These are phyloP conservation scores for Alloteropsis angusta DNA, from an alignment of 202 grass and related monocot genomes.

Conservation along the genomic window DNA sequence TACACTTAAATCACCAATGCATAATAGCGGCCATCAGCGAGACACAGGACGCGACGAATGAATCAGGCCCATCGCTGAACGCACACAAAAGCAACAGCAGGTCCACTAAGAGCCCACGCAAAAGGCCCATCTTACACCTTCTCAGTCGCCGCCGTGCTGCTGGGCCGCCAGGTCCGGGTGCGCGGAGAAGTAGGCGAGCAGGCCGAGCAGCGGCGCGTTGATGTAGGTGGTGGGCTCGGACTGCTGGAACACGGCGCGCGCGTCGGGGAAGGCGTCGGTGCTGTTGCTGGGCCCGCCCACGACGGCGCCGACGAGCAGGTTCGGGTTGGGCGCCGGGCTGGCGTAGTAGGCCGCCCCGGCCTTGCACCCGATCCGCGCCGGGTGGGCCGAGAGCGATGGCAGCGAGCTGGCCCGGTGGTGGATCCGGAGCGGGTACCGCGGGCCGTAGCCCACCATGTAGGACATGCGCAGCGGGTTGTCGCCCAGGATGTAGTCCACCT, in stretches of 20 bases:
- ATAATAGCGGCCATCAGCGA: not conserved
- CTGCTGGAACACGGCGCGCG: slow-evolving; percentile 74
- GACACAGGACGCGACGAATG: not conserved
- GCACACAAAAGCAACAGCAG: not conserved
- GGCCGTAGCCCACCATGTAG: slow-evolving; percentile 89
- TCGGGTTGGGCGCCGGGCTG: slow-evolving; percentile 56
- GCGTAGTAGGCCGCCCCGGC: slow-evolving; percentile 55
- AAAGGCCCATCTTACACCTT: not conserved
- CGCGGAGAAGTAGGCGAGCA: slow-evolving; percentile 71
- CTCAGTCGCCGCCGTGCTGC: slow-evolving; percentile 21
- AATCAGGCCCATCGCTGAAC: not conserved
- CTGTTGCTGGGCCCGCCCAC: slow-evolving; percentile 75
- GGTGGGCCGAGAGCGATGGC: slow-evolving; percentile 53
- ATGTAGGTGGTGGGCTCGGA: slow-evolving; percentile 92
- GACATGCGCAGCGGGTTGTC: slow-evolving; percentile 92
- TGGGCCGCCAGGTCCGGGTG: slow-evolving; percentile 42
- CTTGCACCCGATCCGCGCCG: slow-evolving; percentile 58
- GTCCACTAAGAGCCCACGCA: not conserved
- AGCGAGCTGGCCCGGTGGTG: slow-evolving; percentile 87
- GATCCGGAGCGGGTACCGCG: slow-evolving; percentile 59
- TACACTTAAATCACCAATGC: not conserved
- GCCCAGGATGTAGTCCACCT: slow-evolving; percentile 92
- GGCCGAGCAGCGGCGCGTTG: slow-evolving; percentile 71
- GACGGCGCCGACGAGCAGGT: slow-evolving; percentile 66
- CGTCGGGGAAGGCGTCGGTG: slow-evolving; percentile 70